Percentiles rank a stretch among this genome's conserved stretches.
Conservation (phyloP, 805 yeast genomes). For the Blastobotrys terrestris region DNA sequence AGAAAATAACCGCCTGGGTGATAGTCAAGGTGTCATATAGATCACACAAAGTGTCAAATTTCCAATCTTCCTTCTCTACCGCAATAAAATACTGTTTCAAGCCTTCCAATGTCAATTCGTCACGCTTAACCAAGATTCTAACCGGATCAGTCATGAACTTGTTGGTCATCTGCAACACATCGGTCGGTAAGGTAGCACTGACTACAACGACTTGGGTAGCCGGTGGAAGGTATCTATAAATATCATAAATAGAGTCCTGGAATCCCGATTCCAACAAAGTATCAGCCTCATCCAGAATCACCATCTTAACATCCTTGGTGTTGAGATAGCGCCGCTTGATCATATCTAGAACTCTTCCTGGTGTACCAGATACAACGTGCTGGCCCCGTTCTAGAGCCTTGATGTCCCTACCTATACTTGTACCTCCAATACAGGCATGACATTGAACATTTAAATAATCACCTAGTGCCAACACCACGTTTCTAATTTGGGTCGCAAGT, state of each 20-base stretch:
- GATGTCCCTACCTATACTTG: conserved; percentile 80
- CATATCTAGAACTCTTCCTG: conserved; percentile 97
- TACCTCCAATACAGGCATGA: conserved; percentile 98
- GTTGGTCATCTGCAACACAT: conserved; percentile 83
- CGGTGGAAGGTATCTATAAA: conserved; percentile 81
- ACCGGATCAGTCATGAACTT: conserved; percentile 95
- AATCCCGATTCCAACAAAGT: conserved; percentile 91
- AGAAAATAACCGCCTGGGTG: conserved; percentile 96
- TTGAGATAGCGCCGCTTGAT: conserved; percentile 81
- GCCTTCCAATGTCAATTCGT: conserved; percentile 93
- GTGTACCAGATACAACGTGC: conserved; percentile 95
- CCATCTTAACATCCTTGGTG: conserved; percentile 83
- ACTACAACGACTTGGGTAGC: conserved; percentile 91
- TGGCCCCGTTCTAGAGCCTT: conserved; percentile 79
- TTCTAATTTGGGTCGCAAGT: conserved; percentile 92
- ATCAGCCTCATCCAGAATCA: conserved; percentile 97
- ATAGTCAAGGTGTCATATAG: conserved; percentile 91
- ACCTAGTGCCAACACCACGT: conserved; percentile 85
- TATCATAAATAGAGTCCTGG: conserved; percentile 92
- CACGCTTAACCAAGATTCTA: conserved; percentile 89
- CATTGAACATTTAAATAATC: conserved; percentile 83
- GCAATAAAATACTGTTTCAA: conserved; percentile 87
- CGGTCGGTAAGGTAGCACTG: conserved; percentile 90
- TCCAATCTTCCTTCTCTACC: conserved; percentile 90
- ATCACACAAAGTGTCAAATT: conserved; percentile 91